Percentiles rank a stretch among this genome's conserved stretches.
Evolutionary conservation across 2,329 filamentous ascomycete genomes (phyloP).

Genomic region (Colletotrichum phormii): DNA sequence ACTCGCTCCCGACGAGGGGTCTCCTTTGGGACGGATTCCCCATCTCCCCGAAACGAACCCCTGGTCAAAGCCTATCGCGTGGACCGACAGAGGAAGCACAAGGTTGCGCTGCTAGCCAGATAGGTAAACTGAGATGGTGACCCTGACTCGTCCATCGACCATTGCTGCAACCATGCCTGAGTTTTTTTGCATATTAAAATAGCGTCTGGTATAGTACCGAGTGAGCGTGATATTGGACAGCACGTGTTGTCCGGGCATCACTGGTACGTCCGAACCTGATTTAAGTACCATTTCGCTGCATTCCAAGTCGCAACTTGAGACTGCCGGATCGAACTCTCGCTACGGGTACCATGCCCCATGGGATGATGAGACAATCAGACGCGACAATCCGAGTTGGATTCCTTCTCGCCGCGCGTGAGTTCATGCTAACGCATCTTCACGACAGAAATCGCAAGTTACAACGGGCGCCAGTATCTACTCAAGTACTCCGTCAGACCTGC

Average conservation of each 20-base stretch:
- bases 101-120: constrained; percentile 17
- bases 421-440: background rate
- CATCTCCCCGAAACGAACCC: constrained; percentile 33
- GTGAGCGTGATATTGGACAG: background rate
- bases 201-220: constrained; percentile 4
- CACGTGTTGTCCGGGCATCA: constrained; percentile 13
- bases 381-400: background rate
- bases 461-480: background rate
- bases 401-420: background rate
- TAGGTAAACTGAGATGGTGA: background rate
- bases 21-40: constrained; percentile 13
- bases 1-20: background rate
- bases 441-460: background rate
- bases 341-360: background rate
- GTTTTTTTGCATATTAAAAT: constrained; percentile 24
- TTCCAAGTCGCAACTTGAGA: background rate
- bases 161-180: constrained; percentile 20
- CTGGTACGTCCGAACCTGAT: constrained; percentile 6
- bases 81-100: constrained; percentile 1
- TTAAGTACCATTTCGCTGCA: background rate
- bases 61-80: constrained; percentile 10
- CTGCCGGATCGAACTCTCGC: constrained; percentile 1
- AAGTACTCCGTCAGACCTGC: too few species aligned
- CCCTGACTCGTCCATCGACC: constrained; percentile 22
- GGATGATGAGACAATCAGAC: background rate